Conservation (phyloP, 2,329 filamentous ascomycete genomes). For the Zelopaecilomyces penicillatus region DNA sequence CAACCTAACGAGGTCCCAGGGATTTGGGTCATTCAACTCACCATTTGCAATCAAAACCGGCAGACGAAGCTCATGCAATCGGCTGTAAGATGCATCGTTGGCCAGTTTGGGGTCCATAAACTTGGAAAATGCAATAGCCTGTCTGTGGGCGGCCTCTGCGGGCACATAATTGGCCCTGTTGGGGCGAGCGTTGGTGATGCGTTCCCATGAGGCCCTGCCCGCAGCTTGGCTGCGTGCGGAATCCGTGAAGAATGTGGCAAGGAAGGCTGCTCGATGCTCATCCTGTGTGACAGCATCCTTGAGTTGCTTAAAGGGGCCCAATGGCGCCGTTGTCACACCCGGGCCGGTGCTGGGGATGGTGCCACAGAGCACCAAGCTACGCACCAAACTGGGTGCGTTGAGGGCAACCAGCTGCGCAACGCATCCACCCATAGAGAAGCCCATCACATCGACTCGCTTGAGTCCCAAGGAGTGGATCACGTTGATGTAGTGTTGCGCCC, state of each 20-base stretch:
- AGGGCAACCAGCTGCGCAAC: slow-evolving; percentile 38
- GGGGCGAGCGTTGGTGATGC: slow-evolving; percentile 21
- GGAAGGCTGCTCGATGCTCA: slow-evolving; percentile 26
- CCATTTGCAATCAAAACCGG: slow-evolving; percentile 32
- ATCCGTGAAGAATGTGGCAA: slow-evolving; percentile 25
- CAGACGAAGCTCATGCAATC: slow-evolving; percentile 24
- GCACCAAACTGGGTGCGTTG: slow-evolving; percentile 26
- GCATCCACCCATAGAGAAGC: slow-evolving; percentile 42
- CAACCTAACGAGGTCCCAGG: background rate
- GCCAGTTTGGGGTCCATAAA: slow-evolving; percentile 27
- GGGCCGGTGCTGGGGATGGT: slow-evolving; percentile 31
- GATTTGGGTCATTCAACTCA: slow-evolving; percentile 12
- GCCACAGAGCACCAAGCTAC: slow-evolving; percentile 35
- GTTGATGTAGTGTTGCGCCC: slow-evolving; percentile 26
- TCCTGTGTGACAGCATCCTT: slow-evolving; percentile 21
- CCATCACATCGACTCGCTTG: slow-evolving; percentile 33
- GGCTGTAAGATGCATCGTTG: slow-evolving; percentile 23
- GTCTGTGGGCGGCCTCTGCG: slow-evolving; percentile 19
- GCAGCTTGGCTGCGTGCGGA: slow-evolving; percentile 23
- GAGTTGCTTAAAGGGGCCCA: slow-evolving; percentile 25
- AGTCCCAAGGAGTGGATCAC: slow-evolving; percentile 30
- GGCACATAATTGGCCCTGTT: slow-evolving; percentile 19
- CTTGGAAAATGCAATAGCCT: slow-evolving; percentile 24
- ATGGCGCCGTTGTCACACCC: slow-evolving; percentile 22
- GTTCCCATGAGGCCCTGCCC: slow-evolving; percentile 24